A percentile compares a stretch with the other conserved stretches of the same genome.
Conservation (phyloP, 805 yeast genomes). For the Sporopachydermia lactativora region DNA sequence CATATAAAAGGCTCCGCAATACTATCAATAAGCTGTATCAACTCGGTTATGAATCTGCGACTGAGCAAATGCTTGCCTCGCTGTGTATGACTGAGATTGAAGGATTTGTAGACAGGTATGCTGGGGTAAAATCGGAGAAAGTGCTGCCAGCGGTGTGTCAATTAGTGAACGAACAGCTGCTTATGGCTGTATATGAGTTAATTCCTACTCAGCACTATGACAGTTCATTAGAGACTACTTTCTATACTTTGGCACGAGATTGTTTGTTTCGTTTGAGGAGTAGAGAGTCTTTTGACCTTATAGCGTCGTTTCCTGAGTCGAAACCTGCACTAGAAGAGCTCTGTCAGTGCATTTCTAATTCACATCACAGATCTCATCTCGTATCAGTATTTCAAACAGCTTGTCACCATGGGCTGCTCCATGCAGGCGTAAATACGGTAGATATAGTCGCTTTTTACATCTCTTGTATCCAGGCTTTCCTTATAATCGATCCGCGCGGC, state of each 20-base stretch:
- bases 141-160: not conserved
- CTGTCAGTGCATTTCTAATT: slow-evolving; percentile 32
- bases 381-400: slow-evolving; percentile 34
- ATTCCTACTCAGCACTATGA: not conserved
- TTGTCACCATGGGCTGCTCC: slow-evolving; percentile 38
- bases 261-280: slow-evolving; percentile 27
- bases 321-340: slow-evolving; percentile 43
- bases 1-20: not conserved
- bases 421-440: slow-evolving; percentile 70
- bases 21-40: not conserved
- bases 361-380: slow-evolving; percentile 34
- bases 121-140: not conserved
- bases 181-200: not conserved
- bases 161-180: not conserved
- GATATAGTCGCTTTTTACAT: slow-evolving; percentile 59
- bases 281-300: slow-evolving; percentile 44
- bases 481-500: slow-evolving; percentile 76
- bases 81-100: not conserved
- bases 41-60: not conserved
- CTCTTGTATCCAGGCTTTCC: slow-evolving; percentile 55
- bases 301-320: slow-evolving; percentile 38
- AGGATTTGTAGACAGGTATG: not conserved
- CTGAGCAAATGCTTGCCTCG: not conserved
- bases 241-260: slow-evolving; percentile 14
- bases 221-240: slow-evolving; percentile 10